These are phyloP conservation scores for Zygoascus meyerae DNA, from an alignment of 1,139 yeast species.

Conservation along the genomic window DNA sequence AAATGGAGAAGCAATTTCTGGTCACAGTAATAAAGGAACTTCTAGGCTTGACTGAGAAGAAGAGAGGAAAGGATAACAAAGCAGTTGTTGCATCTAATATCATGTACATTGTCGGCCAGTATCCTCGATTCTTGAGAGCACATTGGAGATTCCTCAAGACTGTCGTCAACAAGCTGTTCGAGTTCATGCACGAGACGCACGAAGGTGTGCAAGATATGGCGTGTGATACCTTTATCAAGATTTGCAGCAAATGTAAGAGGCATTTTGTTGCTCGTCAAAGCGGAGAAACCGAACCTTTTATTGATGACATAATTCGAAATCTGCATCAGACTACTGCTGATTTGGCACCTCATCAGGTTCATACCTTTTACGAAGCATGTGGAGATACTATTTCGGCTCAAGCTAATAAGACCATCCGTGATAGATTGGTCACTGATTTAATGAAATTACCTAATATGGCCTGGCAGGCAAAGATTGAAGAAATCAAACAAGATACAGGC, in stretches of 20 bases:
- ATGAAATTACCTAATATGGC: slow-evolving; percentile 93
- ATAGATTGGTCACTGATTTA: slow-evolving; percentile 65
- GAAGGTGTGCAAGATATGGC: slow-evolving; percentile 99
- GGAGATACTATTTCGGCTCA: slow-evolving; percentile 92
- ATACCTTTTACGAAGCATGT: slow-evolving; percentile 96
- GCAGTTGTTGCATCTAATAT: slow-evolving; percentile 98
- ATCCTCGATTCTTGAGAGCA: slow-evolving; percentile 93
- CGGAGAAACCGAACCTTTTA: slow-evolving; percentile 87
- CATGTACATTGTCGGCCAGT: slow-evolving; percentile 98
- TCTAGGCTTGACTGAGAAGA: slow-evolving; percentile 86
- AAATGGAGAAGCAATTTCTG: slow-evolving; percentile 89
- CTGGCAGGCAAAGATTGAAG: slow-evolving; percentile 84
- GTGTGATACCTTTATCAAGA: slow-evolving; percentile 95
- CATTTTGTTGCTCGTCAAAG: slow-evolving; percentile 88
- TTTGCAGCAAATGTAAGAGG: slow-evolving; percentile 88
- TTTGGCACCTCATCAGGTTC: slow-evolving; percentile 94
- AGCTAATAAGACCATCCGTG: slow-evolving; percentile 55
- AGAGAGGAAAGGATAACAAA: slow-evolving; percentile 94
- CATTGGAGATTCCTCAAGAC: slow-evolving; percentile 98
- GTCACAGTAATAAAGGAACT: slow-evolving; percentile 90
- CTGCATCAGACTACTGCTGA: slow-evolving; percentile 86
- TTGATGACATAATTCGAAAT: slow-evolving; percentile 78
- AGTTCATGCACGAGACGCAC: slow-evolving; percentile 98
- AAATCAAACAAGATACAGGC: slow-evolving; percentile 86
- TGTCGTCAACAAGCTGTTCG: slow-evolving; percentile 90